Evolutionary conservation across 495 filamentous ascomycete genomes (phyloP).

Genomic region (Parathielavia appendiculata): DNA sequence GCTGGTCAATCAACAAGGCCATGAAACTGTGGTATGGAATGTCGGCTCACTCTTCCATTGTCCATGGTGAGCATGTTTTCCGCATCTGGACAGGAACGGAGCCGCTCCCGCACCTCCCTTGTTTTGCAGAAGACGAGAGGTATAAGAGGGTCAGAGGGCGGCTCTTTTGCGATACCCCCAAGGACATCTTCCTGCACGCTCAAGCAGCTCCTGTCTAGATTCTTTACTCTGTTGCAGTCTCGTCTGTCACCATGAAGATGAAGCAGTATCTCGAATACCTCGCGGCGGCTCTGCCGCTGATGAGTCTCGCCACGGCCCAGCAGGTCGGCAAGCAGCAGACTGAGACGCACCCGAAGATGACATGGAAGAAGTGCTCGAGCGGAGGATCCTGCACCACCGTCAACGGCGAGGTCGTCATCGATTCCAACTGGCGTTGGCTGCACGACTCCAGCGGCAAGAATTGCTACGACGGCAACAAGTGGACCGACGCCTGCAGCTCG

Average conservation of each 20-base stretch:
- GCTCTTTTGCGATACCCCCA: neutral
- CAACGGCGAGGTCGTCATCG: constrained; percentile 45
- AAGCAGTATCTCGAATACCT: constrained; percentile 32
- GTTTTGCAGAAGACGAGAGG: neutral
- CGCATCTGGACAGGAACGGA: constrained; percentile 9
- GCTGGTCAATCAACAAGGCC: constrained; percentile 17
- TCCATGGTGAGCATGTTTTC: constrained; percentile 10
- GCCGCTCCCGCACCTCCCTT: neutral
- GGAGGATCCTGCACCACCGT: constrained; percentile 46
- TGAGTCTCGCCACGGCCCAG: constrained; percentile 41
- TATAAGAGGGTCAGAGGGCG: neutral
- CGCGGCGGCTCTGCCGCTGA: constrained; percentile 28
- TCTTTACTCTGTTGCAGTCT: neutral
- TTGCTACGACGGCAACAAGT: constrained; percentile 52
- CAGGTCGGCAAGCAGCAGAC: constrained; percentile 49
- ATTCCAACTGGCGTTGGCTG: constrained; percentile 52
- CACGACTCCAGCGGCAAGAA: constrained; percentile 38
- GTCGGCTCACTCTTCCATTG: constrained; percentile 23
- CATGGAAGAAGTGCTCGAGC: constrained; percentile 53
- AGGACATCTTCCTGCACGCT: neutral
- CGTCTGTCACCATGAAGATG: constrained; percentile 19
- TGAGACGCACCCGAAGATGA: constrained; percentile 57
- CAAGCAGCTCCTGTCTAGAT: neutral
- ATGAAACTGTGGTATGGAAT: constrained; percentile 23
- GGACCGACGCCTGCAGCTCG: constrained; percentile 41